phyloP scores from a whole-genome alignment of 1,139 yeast genomes.

The Entelexis paramagnoliae region DNA sequence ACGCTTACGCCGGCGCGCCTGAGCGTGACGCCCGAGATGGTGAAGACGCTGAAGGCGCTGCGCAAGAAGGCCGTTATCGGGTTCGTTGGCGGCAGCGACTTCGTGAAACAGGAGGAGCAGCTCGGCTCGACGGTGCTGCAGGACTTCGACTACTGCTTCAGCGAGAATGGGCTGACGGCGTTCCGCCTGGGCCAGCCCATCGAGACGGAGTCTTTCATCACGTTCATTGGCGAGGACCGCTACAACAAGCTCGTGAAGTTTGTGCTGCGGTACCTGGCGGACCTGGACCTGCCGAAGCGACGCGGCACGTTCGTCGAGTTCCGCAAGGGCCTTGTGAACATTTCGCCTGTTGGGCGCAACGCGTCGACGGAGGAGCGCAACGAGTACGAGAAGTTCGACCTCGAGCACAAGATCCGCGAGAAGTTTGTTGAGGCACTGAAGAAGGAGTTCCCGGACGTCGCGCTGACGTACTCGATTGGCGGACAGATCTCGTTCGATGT shows the following conservation, averaged over 20 bases:
- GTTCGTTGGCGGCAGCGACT: constrained; percentile 96
- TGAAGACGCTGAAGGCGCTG: constrained; percentile 54
- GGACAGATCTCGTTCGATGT: constrained; percentile 99
- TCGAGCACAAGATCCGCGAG: constrained; percentile 66
- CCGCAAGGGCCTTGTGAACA: constrained; percentile 98
- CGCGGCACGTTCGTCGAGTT: constrained; percentile 96
- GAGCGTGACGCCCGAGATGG: constrained; percentile 69
- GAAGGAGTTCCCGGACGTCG: constrained; percentile 69
- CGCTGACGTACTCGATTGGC: constrained; percentile 92
- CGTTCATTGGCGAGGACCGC: constrained; percentile 92
- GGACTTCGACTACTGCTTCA: constrained; percentile 89
- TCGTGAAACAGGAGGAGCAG: constrained; percentile 90
- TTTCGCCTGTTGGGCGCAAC: constrained; percentile 96
- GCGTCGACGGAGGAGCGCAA: constrained; percentile 89
- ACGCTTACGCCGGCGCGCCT: constrained; percentile 97
- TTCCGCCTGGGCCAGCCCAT: constrained; percentile 79
- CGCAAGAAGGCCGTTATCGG: constrained; percentile 91
- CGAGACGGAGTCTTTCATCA: constrained; percentile 86
- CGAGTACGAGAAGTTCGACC: constrained; percentile 79
- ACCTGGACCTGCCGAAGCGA: constrained; percentile 68
- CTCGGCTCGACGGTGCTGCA: constrained; percentile 62
- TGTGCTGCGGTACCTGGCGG: constrained; percentile 72
- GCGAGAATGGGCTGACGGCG: constrained; percentile 97
- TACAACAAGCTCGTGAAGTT: constrained; percentile 82
- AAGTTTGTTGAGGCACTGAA: constrained; percentile 74